Evolutionary conservation across 805 yeast species (phyloP).

Genomic region (Wickerhamiella vanderwaltii): DNA sequence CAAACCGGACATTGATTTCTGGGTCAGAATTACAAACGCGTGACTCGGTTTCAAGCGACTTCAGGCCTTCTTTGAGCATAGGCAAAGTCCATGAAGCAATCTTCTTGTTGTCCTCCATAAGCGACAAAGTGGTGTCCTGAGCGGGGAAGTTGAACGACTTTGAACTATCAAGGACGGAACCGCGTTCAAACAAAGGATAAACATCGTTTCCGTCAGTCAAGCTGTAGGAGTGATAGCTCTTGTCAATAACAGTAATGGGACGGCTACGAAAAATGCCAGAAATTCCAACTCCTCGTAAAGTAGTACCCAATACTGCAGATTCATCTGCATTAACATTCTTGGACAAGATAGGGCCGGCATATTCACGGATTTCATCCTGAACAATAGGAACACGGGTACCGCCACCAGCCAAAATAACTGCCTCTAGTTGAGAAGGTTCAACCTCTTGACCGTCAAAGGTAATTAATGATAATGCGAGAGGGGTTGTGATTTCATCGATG

Average conservation of each 20-base stretch:
- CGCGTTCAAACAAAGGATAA: constrained; percentile 15
- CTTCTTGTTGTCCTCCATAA: constrained; percentile 32
- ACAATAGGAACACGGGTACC: constrained; percentile 82
- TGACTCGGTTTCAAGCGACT: constrained; percentile 23
- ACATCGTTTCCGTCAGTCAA: constrained; percentile 35
- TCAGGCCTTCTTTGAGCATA: constrained; percentile 18
- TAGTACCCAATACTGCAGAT: constrained; percentile 79
- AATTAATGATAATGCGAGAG: constrained; percentile 42
- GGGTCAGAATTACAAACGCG: constrained; percentile 16
- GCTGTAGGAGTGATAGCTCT: constrained; percentile 39
- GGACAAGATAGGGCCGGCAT: constrained; percentile 52
- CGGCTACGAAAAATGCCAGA: constrained; percentile 57
- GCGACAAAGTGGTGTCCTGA: constrained; percentile 28
- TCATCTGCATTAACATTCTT: constrained; percentile 93
- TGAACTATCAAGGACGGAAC: constrained; percentile 27
- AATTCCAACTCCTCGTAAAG: constrained; percentile 67
- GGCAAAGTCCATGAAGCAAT: constrained; percentile 25
- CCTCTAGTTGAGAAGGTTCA: constrained; percentile 34
- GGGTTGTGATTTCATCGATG: constrained; percentile 37
- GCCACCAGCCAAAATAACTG: constrained; percentile 82
- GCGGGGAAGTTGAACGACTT: constrained; percentile 21
- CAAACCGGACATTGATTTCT: constrained; percentile 15
- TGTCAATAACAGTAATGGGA: constrained; percentile 48
- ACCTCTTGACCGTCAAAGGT: constrained; percentile 25
- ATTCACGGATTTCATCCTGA: constrained; percentile 32